Base-by-base conservation (phyloP, 2,329 filamentous ascomycete genomes). In the Xylaria sp. region DNA sequence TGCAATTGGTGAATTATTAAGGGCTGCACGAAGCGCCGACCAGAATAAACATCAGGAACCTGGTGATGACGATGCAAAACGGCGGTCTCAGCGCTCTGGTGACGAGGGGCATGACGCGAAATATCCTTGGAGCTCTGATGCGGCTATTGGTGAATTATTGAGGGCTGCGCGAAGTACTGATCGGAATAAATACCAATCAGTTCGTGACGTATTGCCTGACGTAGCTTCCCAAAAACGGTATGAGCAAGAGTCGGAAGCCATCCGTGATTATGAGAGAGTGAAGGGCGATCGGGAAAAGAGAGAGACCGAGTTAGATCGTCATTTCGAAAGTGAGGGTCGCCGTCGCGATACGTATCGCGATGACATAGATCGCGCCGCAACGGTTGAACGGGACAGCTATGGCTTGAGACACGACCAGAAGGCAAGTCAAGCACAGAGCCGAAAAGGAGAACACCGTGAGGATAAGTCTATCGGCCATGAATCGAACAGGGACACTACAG, bases 1-100 rank as follows among this genome's bases (percentile, higher is more conserved):
- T 4, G 82, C 81, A 9, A 75, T 83, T 21, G 83, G 83, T n/a
- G 82, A 80, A 53, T 77, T 78, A 19, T 76, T 81, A 48, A 76
- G 77, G 17, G 74, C 79, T 52, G 74, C 78, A 11, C 72, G 70
- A 48, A 70, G 61, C 35, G 68, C 70, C 37, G 69, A 72, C 41
- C 72, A 68, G 13, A 69, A 72, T 49, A 70, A 68, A 56, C 64
- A 73, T 35, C 72, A 75, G 21, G 66, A 67, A 25, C 70, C 67
- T 43, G 69, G 72, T 29, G 71, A 74, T 48, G 74, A 75, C 21
- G 74, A 75, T 48, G 72, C 72, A 37, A 74, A 76, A 35, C 71
- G 71, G 37, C 73, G 73, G 25, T 60, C 69, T 9, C 67, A 68
- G 55, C 67, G 64, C 35, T 52, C 62, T 11, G 58, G 64, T 33